phyloP scores from a whole-genome alignment of 257 asterid genomes.

The Solanum commersonii region DNA sequence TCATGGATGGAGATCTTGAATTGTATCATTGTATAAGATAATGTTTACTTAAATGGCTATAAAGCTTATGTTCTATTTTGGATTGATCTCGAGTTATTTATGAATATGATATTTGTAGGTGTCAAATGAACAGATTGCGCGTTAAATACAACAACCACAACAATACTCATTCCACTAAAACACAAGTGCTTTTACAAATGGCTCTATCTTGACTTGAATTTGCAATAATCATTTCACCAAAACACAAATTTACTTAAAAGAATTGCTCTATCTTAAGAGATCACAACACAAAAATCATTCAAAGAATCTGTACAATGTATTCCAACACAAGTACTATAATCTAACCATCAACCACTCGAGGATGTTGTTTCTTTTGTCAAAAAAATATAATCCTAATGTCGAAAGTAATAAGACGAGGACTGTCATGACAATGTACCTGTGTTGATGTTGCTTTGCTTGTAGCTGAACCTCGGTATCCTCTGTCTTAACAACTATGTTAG shows the following conservation, averaged over 20 bases:
- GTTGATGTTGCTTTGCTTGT: slow-evolving; percentile 10
- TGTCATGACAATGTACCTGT: slow-evolving; percentile 18
- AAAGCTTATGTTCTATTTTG: neutral
- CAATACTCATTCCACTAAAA: neutral
- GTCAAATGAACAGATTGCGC: neutral
- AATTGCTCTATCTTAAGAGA: neutral
- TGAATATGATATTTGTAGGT: neutral
- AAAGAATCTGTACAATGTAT: neutral
- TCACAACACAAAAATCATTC: neutral
- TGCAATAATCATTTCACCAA: neutral
- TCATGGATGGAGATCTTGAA: neutral
- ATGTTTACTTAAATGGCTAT: neutral
- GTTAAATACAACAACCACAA: neutral
- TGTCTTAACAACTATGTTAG: slow-evolving; percentile 3
- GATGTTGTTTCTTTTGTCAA: slow-evolving; percentile 6
- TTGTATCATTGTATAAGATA: neutral
- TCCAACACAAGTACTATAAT: neutral
- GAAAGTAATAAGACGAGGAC: slow-evolving; percentile 33
- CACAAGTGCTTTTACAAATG: neutral
- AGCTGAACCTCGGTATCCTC: slow-evolving; percentile 10
- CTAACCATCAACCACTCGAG: slow-evolving; percentile 7
- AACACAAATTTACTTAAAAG: neutral
- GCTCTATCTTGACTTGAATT: neutral
- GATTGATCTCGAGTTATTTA: neutral
- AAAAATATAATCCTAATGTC: slow-evolving; percentile 27